Base-by-base conservation (phyloP, 148 eudicot genomes). In the Suaeda aralocaspica region DNA sequence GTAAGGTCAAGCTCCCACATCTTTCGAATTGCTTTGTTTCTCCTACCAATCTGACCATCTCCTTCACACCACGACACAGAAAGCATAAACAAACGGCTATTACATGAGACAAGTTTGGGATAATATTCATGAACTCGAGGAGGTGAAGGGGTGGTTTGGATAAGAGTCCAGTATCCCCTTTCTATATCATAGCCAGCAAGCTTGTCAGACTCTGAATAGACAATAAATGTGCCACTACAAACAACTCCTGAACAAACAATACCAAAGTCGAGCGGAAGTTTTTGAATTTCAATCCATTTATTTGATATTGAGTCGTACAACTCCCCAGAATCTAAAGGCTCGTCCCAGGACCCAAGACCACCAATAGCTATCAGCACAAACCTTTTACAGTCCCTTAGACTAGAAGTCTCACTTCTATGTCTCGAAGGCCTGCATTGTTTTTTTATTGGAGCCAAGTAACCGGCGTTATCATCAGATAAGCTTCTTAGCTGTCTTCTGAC, bases 11-110 rank as follows among this genome's bases (percentile, higher is more conserved):
- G 90, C 74, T 90, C 95, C 98, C 98, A 93, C 61, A 90, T 76
- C 78, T 91, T 93, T 28, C 97, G 71, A 44, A 94, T 85, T 14
- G 98, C 98, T 78, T 93, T 93, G 77, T 93, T 93, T 72, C 98
- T 87, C 82, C 96, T 84, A 63, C 98, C 98, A 66, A 93, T 93
- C 72, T 93, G 88, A 22, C 98, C 98, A 41, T 90, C 98, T 39
- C 96, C 94, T 75, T 93, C 96, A 75, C 98, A 93, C 98, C 98
- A 93, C 2, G 98, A 93, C 25, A 93, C 98, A 8, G 96, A 90
- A 18, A 93, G 84, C 97, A 93, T 91, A 73, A 93, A 88, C 55
- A 93, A 61, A 24, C 89, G 82, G 24, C 68, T 67, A 39, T 82
- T 74, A 50, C 83, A 82, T 6, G 85, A 85, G 11, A 93, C 82